These are phyloP conservation scores for Podaxis sp. DNA, from an alignment of 768 basidiomycete species.

Conservation along the genomic window DNA sequence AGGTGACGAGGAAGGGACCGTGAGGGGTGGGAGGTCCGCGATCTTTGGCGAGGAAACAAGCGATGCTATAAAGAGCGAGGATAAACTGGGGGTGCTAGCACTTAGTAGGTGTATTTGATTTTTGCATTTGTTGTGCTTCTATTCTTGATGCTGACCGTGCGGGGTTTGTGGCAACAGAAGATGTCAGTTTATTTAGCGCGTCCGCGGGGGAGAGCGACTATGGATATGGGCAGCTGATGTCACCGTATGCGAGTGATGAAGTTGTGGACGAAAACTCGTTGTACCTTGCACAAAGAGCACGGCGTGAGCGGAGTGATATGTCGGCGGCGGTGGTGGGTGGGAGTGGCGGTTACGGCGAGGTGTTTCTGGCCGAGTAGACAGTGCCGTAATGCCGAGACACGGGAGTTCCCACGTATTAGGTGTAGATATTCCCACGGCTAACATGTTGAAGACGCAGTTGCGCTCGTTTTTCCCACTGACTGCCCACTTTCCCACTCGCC, in stretches of 20 bases:
- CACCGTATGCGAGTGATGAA: conserved; percentile 34
- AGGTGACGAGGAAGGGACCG: conserved; percentile 17
- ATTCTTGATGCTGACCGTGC: conserved; percentile 13
- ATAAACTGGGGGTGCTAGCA: conserved; percentile 50
- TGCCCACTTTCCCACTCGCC: conserved; percentile 35
- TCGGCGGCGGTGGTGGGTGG: conserved; percentile 1
- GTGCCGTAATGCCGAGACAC: conserved; percentile 15
- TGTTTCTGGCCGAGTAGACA: conserved; percentile 14
- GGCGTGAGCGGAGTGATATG: conserved; percentile 21
- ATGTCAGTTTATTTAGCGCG: conserved; percentile 15
- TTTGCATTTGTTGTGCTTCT: conserved; percentile 6
- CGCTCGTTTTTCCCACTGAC: conserved; percentile 17
- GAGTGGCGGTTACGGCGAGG: conserved; percentile 4
- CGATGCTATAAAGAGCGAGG: conserved; percentile 40
- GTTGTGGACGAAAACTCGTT: conserved; percentile 37
- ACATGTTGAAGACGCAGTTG: conserved; percentile 12
- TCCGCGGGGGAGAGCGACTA: not conserved
- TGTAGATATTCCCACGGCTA: conserved; percentile 16
- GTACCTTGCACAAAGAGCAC: conserved; percentile 30
- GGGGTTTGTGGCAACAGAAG: conserved; percentile 13
- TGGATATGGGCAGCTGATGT: conserved; percentile 27
- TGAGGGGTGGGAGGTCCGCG: conserved; percentile 11
- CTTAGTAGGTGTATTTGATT: conserved; percentile 34
- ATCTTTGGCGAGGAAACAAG: conserved; percentile 29
- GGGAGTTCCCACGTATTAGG: conserved; percentile 15